Conservation (phyloP, 768 basidiomycete genomes). For the Pholiota molesta region DNA sequence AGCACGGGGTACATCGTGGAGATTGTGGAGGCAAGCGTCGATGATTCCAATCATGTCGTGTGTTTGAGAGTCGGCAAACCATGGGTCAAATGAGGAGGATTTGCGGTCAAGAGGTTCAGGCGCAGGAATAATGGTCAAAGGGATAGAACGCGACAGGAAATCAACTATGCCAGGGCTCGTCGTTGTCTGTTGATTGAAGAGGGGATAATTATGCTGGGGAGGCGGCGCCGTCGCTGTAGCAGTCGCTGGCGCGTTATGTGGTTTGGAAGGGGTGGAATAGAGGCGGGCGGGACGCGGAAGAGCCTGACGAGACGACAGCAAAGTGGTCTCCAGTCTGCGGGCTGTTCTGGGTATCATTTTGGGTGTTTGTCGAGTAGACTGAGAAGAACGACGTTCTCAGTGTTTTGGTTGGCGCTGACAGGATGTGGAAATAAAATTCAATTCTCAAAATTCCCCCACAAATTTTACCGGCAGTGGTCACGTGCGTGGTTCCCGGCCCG, state of each 20-base stretch:
- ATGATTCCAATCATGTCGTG: constrained; percentile 78
- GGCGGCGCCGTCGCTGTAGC: constrained; percentile 37
- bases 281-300: constrained; percentile 72
- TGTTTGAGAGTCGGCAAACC: constrained; percentile 66
- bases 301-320: constrained; percentile 64
- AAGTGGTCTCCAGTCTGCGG: constrained; percentile 44
- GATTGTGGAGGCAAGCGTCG: constrained; percentile 78
- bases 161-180: constrained; percentile 5
- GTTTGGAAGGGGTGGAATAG: constrained; percentile 69
- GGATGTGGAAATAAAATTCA: neutral
- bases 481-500: neutral
- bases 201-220: constrained; percentile 42
- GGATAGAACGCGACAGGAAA: constrained; percentile 13
- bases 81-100: constrained; percentile 41
- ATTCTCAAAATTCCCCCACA: neutral
- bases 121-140: constrained; percentile 65
- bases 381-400: constrained; percentile 5
- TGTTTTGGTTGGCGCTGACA: neutral
- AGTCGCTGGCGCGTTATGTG: constrained; percentile 53
- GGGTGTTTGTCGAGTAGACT: neutral
- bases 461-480: neutral
- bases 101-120: constrained; percentile 57
- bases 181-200: constrained; percentile 32
- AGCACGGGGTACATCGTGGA: constrained; percentile 79
- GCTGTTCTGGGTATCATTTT: constrained; percentile 45